Base-by-base conservation (phyloP, 345 rosid genomes). In the Ailanthus altissimus region DNA sequence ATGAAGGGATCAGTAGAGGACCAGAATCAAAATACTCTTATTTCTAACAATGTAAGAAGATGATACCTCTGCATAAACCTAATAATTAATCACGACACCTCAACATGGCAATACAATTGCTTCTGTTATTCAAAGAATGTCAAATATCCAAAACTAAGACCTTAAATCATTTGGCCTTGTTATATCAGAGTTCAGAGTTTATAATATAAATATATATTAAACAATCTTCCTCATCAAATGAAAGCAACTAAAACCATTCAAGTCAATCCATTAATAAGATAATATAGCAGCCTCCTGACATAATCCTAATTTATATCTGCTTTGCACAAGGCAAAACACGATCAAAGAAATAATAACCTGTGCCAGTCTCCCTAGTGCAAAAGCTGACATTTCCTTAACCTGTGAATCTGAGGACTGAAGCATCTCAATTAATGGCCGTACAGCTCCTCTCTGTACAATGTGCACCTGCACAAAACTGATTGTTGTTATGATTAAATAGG, bases 281-380 rank as follows among this genome's bases (percentile, higher is more conserved):
- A 11, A 54, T 54, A 36, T 53, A 71, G 78, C 40, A 61, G 72
- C 40, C 10, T 11, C 61, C 38, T 16, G 50, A 51, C n/a, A 8
- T 13, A 46, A 57, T 12, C 18, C 49, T n/a, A 0, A 16, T 10
- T 20, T 21, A 15, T 73, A 32, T 61, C 28, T 32, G 13, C 43
- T 61, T 62, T 74, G 69, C 47, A 13, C 4, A 72, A 25, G 60
- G 26, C 67, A 56, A n/a, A 58, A 42, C 26, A 73, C 50, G 26
- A 26, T 66, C 13, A 26, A 49, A 25, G 67, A 74, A 68, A 18
- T 16, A 71, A 73, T 42, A 75, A 92, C 98, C 95, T 89, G 98
- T 57, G 97, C 97, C 86, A 92, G 78, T 47, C 95, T 88, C 78
- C 94, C 93, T 60, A 93, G 92, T 8, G 94, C 95, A 82, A 91